Evolutionary conservation across 2,329 filamentous ascomycete species (phyloP), one percentile per base, ranked within the genome.

Genomic region (Monilinia vaccinii-corymbosi): DNA sequence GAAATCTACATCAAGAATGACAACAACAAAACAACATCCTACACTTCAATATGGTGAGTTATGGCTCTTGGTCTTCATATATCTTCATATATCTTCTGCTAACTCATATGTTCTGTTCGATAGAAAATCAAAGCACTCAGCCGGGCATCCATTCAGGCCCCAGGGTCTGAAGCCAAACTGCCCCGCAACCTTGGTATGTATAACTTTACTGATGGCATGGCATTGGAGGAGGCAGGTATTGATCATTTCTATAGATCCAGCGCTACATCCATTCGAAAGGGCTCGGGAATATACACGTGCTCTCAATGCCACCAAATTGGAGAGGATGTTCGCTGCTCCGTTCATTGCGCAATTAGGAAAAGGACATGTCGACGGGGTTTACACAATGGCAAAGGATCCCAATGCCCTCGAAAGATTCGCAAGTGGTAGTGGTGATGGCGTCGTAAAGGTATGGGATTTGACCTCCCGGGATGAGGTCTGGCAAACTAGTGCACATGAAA

Each of bases 361-460:
- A 36, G 93, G 94, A 23, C 94, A 99, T 75, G 89, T 97, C 60
- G 94, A 99, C 70, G 94, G 94, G 64, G 85, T 89, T 11, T 94
- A 93, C 73, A 83, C 83, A 40, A 84, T 94, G 73, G 87, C 88
- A 62, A 91, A 91, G 73, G 90, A 94, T 67, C 87, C 88, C 8
- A 84, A 83, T 66, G 86, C 85, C 9, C 75, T 93, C 31, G 82
- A 90, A 67, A 79, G 86, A 60, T 83, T 92, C 67, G 90, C 91
- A 8, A 93, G 88, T 70, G 91, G 89, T 47, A 91, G 87, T 66
- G 92, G 92, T 64, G 94, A 99, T 73, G 93, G 94, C 65, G 85
- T 97, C 11, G 83, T 99, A 61, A 99, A 99, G 75, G 88, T 94
- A 38, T 96, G 91, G 91, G 87, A 95, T 74, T 76, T 94, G 67